Evolutionary conservation across 441 rosid genomes (phyloP), one percentile per base, ranked within the genome.

Genomic region (Mallotus repandus): DNA sequence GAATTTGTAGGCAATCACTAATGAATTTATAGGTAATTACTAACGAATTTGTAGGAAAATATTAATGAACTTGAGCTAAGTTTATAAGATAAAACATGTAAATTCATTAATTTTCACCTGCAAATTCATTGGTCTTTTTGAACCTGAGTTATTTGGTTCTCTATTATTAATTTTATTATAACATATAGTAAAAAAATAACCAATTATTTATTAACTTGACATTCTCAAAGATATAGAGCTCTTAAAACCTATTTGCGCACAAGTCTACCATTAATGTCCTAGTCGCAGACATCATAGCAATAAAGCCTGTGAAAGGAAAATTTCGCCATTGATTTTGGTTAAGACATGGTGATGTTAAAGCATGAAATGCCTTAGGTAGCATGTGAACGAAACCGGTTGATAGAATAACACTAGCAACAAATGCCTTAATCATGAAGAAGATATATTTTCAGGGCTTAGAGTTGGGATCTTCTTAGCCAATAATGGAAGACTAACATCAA

Each of bases 371-470:
- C 9, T 89, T 90, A 0, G 91, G 95, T 29, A 91, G 83, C 21
- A 89, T 85, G 79, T 91, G 97, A 50, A 91, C 76, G 71, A 89
- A 85, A 15, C 88, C 89, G 0, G 93, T 88, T 1, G 90, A 74
- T 8, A 89, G 72, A 41, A 91, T 87, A 9, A 89, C 90, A 4
- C 97, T 90, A 0, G 90, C 93, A 4, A 90, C 90, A 45, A 89
- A 88, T 2, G 90, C 93, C 77, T 89, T 91, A 54, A 89, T 73
- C n/a, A 88, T 46, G 80, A 89, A 86, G 81, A 89, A 91, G 16
- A 88, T 53, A 16, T 79, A 32, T 81, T 84, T 7, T 86, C 93
- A 2, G 91, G 90, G n/a, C 70, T 56, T 2, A 88, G 59, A 6
- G 83, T 78, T 8, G 77, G 76, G 15, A 88, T 19, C 4, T 60